These are phyloP conservation scores for Colletotrichum australisinense DNA, from an alignment of 2,329 filamentous ascomycete genomes.

Conservation along the genomic window DNA sequence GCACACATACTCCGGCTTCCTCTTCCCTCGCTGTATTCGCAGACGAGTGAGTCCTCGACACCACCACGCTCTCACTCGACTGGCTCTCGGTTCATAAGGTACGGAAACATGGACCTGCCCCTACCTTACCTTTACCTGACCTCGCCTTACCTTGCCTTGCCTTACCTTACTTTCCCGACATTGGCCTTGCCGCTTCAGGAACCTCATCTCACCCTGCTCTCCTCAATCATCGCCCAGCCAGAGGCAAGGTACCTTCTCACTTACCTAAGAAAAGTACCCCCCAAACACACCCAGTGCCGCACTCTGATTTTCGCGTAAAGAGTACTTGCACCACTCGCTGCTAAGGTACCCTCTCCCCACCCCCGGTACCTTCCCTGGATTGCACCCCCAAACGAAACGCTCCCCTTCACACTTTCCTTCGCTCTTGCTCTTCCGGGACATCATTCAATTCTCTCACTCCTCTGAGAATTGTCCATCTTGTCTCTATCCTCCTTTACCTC, in stretches of 20 bases:
- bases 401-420: conserved; percentile 19
- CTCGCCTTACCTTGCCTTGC: background rate
- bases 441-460: conserved; percentile 19
- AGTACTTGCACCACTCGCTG: background rate
- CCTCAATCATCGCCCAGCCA: background rate
- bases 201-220: background rate
- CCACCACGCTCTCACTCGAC: background rate
- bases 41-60: background rate
- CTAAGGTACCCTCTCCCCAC: conserved; percentile 1
- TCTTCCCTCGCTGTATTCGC: background rate
- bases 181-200: background rate
- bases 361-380: conserved; percentile 10
- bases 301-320: conserved; percentile 13
- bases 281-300: conserved; percentile 2
- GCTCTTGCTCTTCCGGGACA: conserved; percentile 1
- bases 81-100: background rate
- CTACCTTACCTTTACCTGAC: conserved; percentile 7
- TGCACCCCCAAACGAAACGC: conserved; percentile 33
- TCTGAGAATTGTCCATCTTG: background rate
- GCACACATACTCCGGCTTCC: background rate
- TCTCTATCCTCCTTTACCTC: background rate
- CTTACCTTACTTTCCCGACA: background rate
- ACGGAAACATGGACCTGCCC: background rate
- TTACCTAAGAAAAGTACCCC: background rate
- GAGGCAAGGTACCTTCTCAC: background rate